Evolutionary conservation across 805 yeast species (phyloP).

Genomic region (Torulaspora delbrueckii): DNA sequence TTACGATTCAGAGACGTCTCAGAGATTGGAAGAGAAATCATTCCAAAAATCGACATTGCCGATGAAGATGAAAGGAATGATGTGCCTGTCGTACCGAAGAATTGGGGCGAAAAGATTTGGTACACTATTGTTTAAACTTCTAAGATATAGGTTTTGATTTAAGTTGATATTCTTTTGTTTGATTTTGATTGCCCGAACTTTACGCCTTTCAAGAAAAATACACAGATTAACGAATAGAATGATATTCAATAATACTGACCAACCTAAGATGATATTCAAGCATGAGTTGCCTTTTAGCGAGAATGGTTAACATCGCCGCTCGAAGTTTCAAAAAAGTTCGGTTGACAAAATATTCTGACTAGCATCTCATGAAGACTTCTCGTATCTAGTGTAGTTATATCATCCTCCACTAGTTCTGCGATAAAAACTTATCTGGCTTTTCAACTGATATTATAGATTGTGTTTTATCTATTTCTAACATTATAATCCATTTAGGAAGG

Average conservation of each 20-base stretch:
- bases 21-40: constrained; percentile 11
- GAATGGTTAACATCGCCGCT: too few relatives aligned
- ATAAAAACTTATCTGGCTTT: too few relatives aligned
- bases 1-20: constrained; percentile 10
- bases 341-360: too few relatives aligned
- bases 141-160: constrained; percentile 30
- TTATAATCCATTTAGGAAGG: background rate
- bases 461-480: background rate
- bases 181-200: background rate
- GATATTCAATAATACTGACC: too few relatives aligned
- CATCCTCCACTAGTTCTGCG: too few relatives aligned
- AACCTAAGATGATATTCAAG: too few relatives aligned
- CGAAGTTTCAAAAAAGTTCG: too few relatives aligned
- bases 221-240: too few relatives aligned
- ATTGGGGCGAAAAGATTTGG: constrained; percentile 11
- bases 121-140: constrained; percentile 7
- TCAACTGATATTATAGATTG: background rate
- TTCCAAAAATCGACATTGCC: constrained; percentile 16
- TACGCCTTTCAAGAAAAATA: background rate
- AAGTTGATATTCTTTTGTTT: constrained; percentile 10
- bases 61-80: constrained; percentile 17
- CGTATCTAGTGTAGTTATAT: too few relatives aligned
- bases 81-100: constrained; percentile 12
- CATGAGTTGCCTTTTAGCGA: too few relatives aligned
- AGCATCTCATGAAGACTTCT: too few relatives aligned